Percentiles rank a stretch among this genome's conserved stretches.
Evolutionary conservation across 108 stramenopile species (phyloP).

Genomic region (Mediolabrus comicus): DNA sequence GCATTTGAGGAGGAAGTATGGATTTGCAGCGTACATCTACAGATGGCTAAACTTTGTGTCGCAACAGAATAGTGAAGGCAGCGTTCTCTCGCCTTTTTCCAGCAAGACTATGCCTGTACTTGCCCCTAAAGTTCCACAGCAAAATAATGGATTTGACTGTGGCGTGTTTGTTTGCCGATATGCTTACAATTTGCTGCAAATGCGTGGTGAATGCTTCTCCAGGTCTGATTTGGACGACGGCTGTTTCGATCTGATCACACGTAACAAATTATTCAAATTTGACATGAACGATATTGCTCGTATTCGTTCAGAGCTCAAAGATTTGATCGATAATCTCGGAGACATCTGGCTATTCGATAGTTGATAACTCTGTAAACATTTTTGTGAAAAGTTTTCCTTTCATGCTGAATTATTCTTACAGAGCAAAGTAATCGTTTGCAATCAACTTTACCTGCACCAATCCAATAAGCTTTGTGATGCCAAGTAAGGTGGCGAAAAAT

Average conservation of each 20-base stretch:
- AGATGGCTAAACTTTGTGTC: slow-evolving; percentile 80
- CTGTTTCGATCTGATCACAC: slow-evolving; percentile 45
- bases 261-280: slow-evolving; percentile 39
- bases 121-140: slow-evolving; percentile 65
- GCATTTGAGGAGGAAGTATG: slow-evolving; percentile 57
- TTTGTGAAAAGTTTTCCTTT: no score
- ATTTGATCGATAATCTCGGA: slow-evolving; percentile 59
- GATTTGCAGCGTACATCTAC: slow-evolving; percentile 41
- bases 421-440: no score
- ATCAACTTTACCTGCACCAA: no score
- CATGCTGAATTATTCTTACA: no score
- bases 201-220: slow-evolving; percentile 51
- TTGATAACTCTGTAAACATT: no score
- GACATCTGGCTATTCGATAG: no score
- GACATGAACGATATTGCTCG: slow-evolving; percentile 61
- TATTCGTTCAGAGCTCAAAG: slow-evolving; percentile 57
- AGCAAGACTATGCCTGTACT: slow-evolving; percentile 3
- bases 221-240: slow-evolving; percentile 17
- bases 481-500: no score
- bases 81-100: slow-evolving; percentile 36
- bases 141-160: slow-evolving; percentile 84
- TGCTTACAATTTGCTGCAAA: slow-evolving; percentile 61
- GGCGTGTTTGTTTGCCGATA: slow-evolving; percentile 90
- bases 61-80: slow-evolving; percentile 17
- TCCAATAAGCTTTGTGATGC: no score